Evolutionary conservation across 169 alveolate genomes (phyloP).

Genomic region (Fabrea salina): DNA sequence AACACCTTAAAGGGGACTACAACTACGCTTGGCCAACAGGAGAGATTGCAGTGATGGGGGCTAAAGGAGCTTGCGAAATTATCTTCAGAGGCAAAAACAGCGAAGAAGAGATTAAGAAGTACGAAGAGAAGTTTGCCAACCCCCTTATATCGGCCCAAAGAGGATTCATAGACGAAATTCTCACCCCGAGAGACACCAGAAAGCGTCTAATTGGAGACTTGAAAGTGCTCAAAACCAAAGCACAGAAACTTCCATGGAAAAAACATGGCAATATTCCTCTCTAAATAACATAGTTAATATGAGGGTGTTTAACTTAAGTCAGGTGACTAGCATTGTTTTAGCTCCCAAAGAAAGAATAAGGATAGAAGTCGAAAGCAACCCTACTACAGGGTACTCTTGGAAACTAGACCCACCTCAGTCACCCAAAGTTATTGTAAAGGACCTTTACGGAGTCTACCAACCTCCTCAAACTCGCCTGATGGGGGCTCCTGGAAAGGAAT

Average conservation of each 20-base stretch:
- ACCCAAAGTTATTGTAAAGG: background rate
- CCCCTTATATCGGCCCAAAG: conserved; percentile 60
- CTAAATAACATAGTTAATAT: too few species aligned
- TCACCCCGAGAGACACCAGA: conserved; percentile 46
- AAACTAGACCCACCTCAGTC: background rate
- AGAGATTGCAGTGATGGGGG: conserved; percentile 73
- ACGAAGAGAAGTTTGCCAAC: conserved; percentile 55
- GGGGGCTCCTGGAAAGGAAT: too few species aligned
- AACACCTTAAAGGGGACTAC: conserved; percentile 50
- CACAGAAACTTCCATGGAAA: conserved; percentile 35
- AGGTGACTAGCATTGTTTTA: too few species aligned
- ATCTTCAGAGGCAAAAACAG: conserved; percentile 63
- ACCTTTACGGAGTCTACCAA: background rate
- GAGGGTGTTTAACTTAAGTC: too few species aligned
- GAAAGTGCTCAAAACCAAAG: conserved; percentile 35
- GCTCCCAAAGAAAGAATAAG: too few species aligned
- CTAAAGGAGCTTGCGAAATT: conserved; percentile 65
- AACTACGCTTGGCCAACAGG: conserved; percentile 73
- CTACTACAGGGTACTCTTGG: background rate
- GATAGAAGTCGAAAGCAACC: background rate
- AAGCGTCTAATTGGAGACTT: conserved; percentile 34
- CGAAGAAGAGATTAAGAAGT: conserved; percentile 42
- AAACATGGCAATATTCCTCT: conserved; percentile 58
- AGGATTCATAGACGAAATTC: conserved; percentile 59
- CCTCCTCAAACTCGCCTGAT: too few species aligned